A percentile compares a stretch with the other conserved stretches of the same genome.
Conservation (phyloP, 1,284 basidiomycete genomes). For the Coriolopsis trogii region DNA sequence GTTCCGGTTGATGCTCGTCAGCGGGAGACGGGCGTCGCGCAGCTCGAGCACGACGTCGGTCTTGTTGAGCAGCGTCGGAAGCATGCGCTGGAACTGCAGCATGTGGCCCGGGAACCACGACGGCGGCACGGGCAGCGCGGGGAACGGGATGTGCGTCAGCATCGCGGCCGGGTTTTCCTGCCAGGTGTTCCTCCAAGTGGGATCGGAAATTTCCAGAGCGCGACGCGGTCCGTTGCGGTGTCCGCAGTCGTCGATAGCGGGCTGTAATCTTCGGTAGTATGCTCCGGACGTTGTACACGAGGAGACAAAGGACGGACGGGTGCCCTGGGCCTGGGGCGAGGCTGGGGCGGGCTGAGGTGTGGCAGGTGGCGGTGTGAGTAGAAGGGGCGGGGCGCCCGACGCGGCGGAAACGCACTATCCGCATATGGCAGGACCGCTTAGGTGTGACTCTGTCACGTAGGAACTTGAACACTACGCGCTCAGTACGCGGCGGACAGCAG, state of each 20-base stretch:
- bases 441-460: neutral
- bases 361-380: constrained; percentile 10
- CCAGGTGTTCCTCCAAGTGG: neutral
- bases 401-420: neutral
- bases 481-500: too few species aligned
- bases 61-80: constrained; percentile 77
- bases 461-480: neutral
- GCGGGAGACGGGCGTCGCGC: constrained; percentile 88
- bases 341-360: too few species aligned
- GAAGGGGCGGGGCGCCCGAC: constrained; percentile 12
- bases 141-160: constrained; percentile 51
- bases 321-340: too few species aligned
- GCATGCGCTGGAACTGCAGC: constrained; percentile 82
- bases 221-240: neutral
- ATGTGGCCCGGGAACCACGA: constrained; percentile 99
- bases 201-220: neutral
- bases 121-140: constrained; percentile 71
- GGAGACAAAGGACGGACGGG: too few species aligned
- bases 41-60: constrained; percentile 95
- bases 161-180: constrained; percentile 25
- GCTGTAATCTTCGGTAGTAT: too few species aligned
- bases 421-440: neutral
- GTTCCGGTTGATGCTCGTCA: constrained; percentile 91
- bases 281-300: too few species aligned
- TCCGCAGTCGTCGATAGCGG: too few species aligned